Evolutionary conservation across 228 moss, liverwort and hornwort species (phyloP).

Genomic region (Sphagnum magellanicum): DNA sequence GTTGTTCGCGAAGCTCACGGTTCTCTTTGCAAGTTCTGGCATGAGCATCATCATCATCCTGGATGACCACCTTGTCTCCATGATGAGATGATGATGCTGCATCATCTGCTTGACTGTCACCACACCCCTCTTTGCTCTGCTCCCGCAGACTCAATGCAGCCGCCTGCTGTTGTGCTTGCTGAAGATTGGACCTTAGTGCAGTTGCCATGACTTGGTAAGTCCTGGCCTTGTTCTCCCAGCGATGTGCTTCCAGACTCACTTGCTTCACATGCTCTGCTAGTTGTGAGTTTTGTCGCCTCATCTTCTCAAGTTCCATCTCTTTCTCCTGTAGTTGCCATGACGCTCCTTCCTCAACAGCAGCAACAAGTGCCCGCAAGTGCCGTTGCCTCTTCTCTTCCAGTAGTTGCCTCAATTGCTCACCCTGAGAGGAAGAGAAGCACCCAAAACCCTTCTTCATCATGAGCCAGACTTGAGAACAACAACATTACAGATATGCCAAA

Average conservation of each 20-base stretch:
- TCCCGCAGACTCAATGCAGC: slow-evolving; percentile 50
- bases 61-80: slow-evolving; percentile 24
- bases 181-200: slow-evolving; percentile 33
- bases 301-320: slow-evolving; percentile 51
- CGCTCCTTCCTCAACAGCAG: slow-evolving; percentile 46
- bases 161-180: slow-evolving; percentile 49
- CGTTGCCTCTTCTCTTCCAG: slow-evolving; percentile 58
- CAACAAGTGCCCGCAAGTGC: slow-evolving; percentile 35
- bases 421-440: slow-evolving; percentile 13
- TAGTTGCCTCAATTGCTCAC: slow-evolving; percentile 51
- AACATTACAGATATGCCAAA: too few relatives aligned
- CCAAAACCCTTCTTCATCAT: too few relatives aligned
- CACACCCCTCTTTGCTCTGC: slow-evolving; percentile 63
- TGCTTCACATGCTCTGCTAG: slow-evolving; percentile 50
- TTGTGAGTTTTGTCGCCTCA: slow-evolving; percentile 40
- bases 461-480: too few relatives aligned
- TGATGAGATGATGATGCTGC: slow-evolving; percentile 59
- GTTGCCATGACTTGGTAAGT: slow-evolving; percentile 23
- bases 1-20: slow-evolving; percentile 51
- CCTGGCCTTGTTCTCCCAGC: slow-evolving; percentile 45
- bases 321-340: slow-evolving; percentile 42
- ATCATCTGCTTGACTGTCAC: slow-evolving; percentile 63
- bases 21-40: slow-evolving; percentile 43
- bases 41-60: slow-evolving; percentile 36
- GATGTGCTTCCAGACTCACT: slow-evolving; percentile 36